These are phyloP conservation scores for Melampsora americana DNA, from an alignment of 1,284 basidiomycete species.

Conservation along the genomic window DNA sequence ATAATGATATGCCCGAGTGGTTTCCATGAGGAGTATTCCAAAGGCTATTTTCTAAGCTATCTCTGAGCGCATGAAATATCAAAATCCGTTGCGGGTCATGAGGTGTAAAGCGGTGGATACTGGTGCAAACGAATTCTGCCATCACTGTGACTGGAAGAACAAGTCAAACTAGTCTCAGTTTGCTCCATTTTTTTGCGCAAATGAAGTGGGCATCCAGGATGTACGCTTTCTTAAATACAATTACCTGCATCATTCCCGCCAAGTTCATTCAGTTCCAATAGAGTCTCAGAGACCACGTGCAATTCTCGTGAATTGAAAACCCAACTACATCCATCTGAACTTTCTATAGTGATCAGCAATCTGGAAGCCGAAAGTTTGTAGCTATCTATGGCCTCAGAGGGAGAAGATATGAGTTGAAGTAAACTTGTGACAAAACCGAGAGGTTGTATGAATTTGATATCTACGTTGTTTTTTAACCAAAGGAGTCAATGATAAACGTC, in stretches of 20 bases:
- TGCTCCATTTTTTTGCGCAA: not conserved
- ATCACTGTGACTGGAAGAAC: not conserved
- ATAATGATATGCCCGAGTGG: not conserved
- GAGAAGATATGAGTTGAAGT: not conserved
- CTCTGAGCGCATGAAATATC: not conserved
- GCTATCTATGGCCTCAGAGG: not conserved
- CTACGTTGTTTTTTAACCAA: not conserved
- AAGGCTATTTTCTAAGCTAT: not conserved
- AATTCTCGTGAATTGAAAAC: not conserved
- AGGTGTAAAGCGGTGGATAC: not conserved
- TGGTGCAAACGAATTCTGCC: not conserved
- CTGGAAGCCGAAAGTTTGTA: not conserved
- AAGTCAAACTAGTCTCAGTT: not conserved
- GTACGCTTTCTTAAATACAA: not conserved
- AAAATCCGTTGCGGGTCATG: not conserved
- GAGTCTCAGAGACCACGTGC: not conserved
- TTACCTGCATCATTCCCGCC: not conserved
- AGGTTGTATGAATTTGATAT: not conserved
- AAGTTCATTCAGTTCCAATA: not conserved
- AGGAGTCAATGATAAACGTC: not conserved
- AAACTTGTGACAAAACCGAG: constrained; percentile 8
- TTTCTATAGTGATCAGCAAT: not conserved
- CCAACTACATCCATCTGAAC: not conserved
- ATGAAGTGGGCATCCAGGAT: not conserved
- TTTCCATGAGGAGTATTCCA: not conserved